Conservation (phyloP, 2,329 filamentous ascomycete genomes). For the Huntiella abstrusa region DNA sequence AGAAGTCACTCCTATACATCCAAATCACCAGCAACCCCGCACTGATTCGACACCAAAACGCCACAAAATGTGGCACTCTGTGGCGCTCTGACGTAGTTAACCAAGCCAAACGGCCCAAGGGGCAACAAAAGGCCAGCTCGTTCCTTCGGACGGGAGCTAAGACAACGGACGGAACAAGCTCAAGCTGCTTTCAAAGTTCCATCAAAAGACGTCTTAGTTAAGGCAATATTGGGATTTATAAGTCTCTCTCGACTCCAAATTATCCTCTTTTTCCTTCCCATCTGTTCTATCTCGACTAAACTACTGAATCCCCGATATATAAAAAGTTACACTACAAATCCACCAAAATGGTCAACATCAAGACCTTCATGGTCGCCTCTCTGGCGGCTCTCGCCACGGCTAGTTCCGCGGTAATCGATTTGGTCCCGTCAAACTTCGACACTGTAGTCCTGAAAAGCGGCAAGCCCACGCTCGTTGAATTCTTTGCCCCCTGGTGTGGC, state of each 20-base stretch:
- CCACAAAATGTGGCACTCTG: not conserved
- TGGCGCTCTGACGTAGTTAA: constrained; percentile 5
- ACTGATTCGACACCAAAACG: too few relatives aligned
- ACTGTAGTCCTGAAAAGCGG: constrained; percentile 71
- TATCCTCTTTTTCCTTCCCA: not conserved
- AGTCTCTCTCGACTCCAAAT: not conserved
- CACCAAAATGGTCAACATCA: constrained; percentile 34
- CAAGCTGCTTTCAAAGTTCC: not conserved
- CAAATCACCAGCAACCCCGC: too few relatives aligned
- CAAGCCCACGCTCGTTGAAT: constrained; percentile 91
- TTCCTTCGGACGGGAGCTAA: constrained; percentile 6
- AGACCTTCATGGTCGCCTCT: constrained; percentile 39
- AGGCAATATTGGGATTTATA: too few relatives aligned
- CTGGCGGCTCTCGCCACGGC: constrained; percentile 39
- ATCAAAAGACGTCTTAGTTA: not conserved
- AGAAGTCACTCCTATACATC: too few relatives aligned
- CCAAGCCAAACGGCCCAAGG: not conserved
- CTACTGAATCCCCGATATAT: too few relatives aligned
- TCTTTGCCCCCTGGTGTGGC: constrained; percentile 97
- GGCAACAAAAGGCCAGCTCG: constrained; percentile 10
- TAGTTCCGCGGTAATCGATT: constrained; percentile 72
- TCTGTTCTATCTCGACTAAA: not conserved
- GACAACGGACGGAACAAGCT: not conserved
- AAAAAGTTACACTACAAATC: not conserved
- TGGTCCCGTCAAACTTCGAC: constrained; percentile 84